These are phyloP conservation scores for Volvox carteri DNA, from an alignment of 163 green algal species.

Conservation along the genomic window DNA sequence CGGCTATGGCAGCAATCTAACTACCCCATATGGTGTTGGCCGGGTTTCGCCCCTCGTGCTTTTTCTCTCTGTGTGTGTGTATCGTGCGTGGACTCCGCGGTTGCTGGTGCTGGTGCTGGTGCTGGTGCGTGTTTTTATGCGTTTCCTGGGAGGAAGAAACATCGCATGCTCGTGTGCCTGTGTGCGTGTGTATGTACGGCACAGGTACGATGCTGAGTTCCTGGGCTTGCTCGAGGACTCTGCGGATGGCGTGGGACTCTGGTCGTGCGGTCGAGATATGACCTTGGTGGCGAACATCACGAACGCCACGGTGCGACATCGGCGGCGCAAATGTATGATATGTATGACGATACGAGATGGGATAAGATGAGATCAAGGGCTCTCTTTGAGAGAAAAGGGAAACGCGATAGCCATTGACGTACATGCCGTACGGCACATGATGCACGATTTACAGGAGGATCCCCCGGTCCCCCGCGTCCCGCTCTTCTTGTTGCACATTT, in stretches of 20 bases:
- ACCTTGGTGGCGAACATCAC: conserved; percentile 27
- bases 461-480: too few species aligned
- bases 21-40: background rate
- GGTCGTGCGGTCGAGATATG: background rate
- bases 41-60: background rate
- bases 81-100: background rate
- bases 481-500: too few species aligned
- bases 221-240: conserved; percentile 47
- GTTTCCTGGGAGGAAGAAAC: too few species aligned
- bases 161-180: too few species aligned
- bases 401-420: background rate
- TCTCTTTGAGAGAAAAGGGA: background rate
- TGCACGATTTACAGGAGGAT: background rate
- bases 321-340: too few species aligned
- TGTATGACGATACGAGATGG: background rate
- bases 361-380: background rate
- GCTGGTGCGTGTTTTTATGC: background rate
- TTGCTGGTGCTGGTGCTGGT: background rate
- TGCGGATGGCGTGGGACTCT: conserved; percentile 49
- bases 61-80: background rate
- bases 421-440: background rate
- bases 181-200: background rate
- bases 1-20: background rate
- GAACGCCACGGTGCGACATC: conserved; percentile 39
- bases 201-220: conserved; percentile 44